These are phyloP conservation scores for Suillus weaverae DNA, from an alignment of 768 basidiomycete genomes.

Conservation along the genomic window DNA sequence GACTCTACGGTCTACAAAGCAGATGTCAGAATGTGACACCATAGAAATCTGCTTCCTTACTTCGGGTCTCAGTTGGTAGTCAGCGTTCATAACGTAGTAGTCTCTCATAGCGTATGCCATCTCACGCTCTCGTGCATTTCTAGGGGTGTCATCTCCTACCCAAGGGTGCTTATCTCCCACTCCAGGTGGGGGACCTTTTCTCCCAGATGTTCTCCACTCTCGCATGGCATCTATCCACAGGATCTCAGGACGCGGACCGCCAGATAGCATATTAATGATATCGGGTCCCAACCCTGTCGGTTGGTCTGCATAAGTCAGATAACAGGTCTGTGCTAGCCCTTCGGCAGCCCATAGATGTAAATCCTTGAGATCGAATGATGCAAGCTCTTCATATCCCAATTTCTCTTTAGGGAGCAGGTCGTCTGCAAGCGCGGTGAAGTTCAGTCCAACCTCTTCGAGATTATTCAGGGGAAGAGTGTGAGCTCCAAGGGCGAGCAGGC, in stretches of 20 bases:
- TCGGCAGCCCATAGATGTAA: constrained; percentile 76
- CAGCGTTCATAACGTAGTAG: constrained; percentile 46
- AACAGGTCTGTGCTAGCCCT: constrained; percentile 72
- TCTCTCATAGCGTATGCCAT: constrained; percentile 42
- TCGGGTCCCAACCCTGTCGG: constrained; percentile 71
- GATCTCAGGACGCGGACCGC: constrained; percentile 22
- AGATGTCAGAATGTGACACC: neutral
- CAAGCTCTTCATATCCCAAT: constrained; percentile 39
- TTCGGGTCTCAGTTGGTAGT: constrained; percentile 71
- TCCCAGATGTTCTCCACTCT: constrained; percentile 49
- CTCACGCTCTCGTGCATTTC: constrained; percentile 20
- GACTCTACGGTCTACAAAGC: constrained; percentile 64
- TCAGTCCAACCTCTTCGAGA: constrained; percentile 48
- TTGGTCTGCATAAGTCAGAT: constrained; percentile 69
- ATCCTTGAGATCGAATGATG: constrained; percentile 54
- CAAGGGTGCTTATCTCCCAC: constrained; percentile 39
- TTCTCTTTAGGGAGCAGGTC: constrained; percentile 23
- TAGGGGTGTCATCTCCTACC: constrained; percentile 23
- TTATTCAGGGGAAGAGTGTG: constrained; percentile 59
- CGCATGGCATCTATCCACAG: constrained; percentile 36
- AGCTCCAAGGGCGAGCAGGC: constrained; percentile 69
- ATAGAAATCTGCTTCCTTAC: constrained; percentile 35
- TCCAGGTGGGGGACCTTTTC: constrained; percentile 52
- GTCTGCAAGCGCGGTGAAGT: constrained; percentile 38
- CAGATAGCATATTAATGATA: constrained; percentile 39